Base-by-base conservation (phyloP, 345 rosid species). In the Ricinus communis region DNA sequence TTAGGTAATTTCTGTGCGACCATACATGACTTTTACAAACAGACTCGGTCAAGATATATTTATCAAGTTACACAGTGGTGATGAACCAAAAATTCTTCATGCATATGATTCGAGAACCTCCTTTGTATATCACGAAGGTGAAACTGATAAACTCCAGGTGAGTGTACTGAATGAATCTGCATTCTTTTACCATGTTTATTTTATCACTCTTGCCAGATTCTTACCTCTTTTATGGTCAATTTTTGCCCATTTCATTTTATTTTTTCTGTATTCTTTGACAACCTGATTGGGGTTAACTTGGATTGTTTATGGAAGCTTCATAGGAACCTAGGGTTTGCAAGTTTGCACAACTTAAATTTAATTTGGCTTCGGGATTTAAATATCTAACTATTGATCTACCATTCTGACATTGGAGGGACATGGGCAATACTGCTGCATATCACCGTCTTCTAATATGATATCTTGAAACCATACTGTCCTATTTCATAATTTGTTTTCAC, bases 1-100 rank as follows among this genome's bases (percentile, higher is more conserved):
- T 45, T 77, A 95, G 99, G 91, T 92, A 52, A 87, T 95, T 78
- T 87, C 88, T 58, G 75, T 95, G 73, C 90, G 97, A 33, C 99
- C 99, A 65, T 91, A 87, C 83, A 87, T 92, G 86, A 95, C 97
- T 61, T 92, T 92, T 76, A 92, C 99, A 49, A 95, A 95, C 66
- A 92, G 97, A 78, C 81, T 90, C 31, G 99, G 99, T 73, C 89
- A 83, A 81, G 87, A 92, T 73, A 75, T 95, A 40, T 85, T 68
- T 76, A 73, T 95, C 67, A 89, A 86, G 80, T 75, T 89, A 74
- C 89, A 83, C 85, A 79, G 81, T 81, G 84, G 78, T 64, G 99
- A 95, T 82, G 93, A 89, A 67, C 80, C 91, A 73, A 92, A 92
- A 76, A 81, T 90, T 77, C 97, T 95, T 62, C 85, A 41, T 68